Evolutionary conservation across 345 rosid genomes (phyloP), one percentile per base, ranked within the genome.

Genomic region (Moricandia arvensis): DNA sequence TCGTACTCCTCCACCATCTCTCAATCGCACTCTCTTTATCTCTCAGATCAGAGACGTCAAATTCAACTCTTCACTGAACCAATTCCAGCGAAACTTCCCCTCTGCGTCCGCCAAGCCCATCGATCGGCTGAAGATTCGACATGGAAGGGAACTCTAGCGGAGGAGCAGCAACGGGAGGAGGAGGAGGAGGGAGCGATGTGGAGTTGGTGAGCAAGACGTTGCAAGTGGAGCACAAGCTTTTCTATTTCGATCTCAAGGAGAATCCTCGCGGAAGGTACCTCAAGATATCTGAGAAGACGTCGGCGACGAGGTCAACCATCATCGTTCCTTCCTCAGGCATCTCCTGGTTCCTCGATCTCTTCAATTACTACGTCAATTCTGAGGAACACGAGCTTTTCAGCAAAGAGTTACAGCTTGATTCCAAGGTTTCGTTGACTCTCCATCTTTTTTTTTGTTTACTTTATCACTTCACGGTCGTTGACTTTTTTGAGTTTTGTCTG

Each of bases 221-320:
- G 59, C 98, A 93, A 70, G 97, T 93, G 55, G 98, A 89, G 80
- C 98, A 93, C 80, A 91, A 93, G 83, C 93, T 91, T n/a, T 94
- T 94, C 84, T 91, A 91, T 81, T 94, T 91, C 71, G 98, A 93
- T 87, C 91, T 91, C 51, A 91, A 91, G 74, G 97, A 91, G 89
- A 91, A 94, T 61, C 97, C 97, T 26, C 90, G 98, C 13, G 99
- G 99, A 4, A 83, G 99, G 21, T 95, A 95, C 82, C 83, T 95
- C 27, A 95, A 95, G 84, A 90, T 95, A 72, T 95, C 97, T 6
- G 97, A 95, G 90, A 95, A 95, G 80, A 95, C 99, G 13, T 90
- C 97, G n/a, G 93, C 99, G 47, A 95, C 97, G 26, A 83, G 99
- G 86, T 92, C 99, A 82, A 95, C 99, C 71, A 92, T 95, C 87